Base-by-base conservation (phyloP, 2,329 filamentous ascomycete genomes). In the Aspergillus sp. region DNA sequence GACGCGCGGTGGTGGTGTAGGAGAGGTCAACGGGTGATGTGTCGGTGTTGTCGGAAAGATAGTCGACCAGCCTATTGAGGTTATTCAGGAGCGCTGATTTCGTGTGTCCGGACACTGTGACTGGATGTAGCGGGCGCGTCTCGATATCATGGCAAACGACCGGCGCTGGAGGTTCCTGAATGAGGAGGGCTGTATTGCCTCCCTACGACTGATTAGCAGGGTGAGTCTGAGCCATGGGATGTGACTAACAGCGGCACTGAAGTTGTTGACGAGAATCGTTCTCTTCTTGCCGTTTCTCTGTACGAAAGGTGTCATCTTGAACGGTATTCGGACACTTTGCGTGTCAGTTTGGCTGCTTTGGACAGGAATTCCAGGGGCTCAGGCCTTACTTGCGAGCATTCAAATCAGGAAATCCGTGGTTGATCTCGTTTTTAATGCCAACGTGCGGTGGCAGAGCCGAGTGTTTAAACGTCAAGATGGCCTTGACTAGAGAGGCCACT, bases 381-480 rank as follows among this genome's bases (percentile, higher is more conserved):
- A 38, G 31, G 31, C 31, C 31, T 38, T 38, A 38, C 31, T 30
- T 15, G 9, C 28, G 13, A 15, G 15, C 30, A 3, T 51, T 19
- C 15, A 77, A 61, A 52, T 72, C 69, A 4, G 74, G 71, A 50
- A 75, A 72, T 3, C 57, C 67, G 17, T 67, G 71, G 63, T 77
- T 78, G 17, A 77, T 67, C 11, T 64, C 53, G 15, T 64, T 74
- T 54, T 90, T 90, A 77, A 91, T 90, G 6, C 89, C 89, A 7
- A 85, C 80, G 63, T 92, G 89, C 0, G 85, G 87, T 0, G 87
- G 87, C 30, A 91, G 90, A 2, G 76, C 72, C 55, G 83, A 83
- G 68, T 89, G 84, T 73, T 88, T 81, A 49, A 89, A 73, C 85
- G 89, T 89, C 68, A 90, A 69, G 2, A 91, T 73, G 0, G 88